Percentiles rank a stretch among this genome's conserved stretches.
These are phyloP conservation scores for Chrysoporthe puriensis DNA, from an alignment of 2,329 filamentous ascomycete species.

Conservation along the genomic window DNA sequence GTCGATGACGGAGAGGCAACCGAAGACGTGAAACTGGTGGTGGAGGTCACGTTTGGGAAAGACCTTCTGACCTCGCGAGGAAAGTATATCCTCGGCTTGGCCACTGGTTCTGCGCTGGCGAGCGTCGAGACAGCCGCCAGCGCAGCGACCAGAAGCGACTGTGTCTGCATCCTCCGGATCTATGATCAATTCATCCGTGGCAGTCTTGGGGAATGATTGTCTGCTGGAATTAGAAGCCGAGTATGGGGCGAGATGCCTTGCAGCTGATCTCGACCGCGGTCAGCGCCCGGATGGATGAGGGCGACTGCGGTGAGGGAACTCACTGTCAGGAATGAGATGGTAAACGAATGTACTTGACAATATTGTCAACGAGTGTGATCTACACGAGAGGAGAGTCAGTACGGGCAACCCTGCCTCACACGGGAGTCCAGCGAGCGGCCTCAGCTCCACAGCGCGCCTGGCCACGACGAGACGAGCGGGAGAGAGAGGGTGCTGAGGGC, in stretches of 20 bases:
- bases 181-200: constrained; percentile 27
- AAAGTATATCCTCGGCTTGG: constrained; percentile 59
- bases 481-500: not conserved
- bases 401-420: constrained; percentile 16
- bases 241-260: constrained; percentile 15
- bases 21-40: constrained; percentile 35
- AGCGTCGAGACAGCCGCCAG: constrained; percentile 52
- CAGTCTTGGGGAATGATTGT: constrained; percentile 13
- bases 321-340: constrained; percentile 52
- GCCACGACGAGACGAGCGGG: not conserved
- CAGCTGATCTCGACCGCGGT: constrained; percentile 26
- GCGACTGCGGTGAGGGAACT: constrained; percentile 35
- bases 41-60: constrained; percentile 48
- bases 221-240: constrained; percentile 15
- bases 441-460: constrained; percentile 14
- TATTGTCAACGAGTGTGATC: constrained; percentile 54
- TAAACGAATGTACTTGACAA: constrained; percentile 65
- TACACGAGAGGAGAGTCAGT: constrained; percentile 32
- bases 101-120: constrained; percentile 45
- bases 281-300: constrained; percentile 31
- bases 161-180: constrained; percentile 52
- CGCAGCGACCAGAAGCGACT: constrained; percentile 52
- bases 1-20: constrained; percentile 32
- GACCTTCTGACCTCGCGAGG: constrained; percentile 60
- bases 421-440: constrained; percentile 5